Evolutionary conservation across 2,329 filamentous ascomycete species (phyloP), one percentile per base, ranked within the genome.

Genomic region (Aspergillus oerlinghausenensis): DNA sequence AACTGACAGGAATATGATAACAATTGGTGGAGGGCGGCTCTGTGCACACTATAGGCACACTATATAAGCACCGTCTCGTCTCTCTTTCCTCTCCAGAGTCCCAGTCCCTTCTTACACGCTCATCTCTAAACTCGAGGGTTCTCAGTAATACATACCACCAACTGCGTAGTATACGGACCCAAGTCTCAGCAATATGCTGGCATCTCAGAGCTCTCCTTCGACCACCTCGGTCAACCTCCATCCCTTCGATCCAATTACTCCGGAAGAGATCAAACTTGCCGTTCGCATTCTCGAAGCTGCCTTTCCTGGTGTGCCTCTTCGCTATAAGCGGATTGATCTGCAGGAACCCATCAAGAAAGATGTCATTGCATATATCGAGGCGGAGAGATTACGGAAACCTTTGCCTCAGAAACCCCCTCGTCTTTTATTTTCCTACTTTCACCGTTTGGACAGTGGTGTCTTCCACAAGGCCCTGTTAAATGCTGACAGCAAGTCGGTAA

Each of bases 271-370:
- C 43, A 65, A 67, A 55, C 60, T 75, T 38, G 73, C 68, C 11
- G 68, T 67, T 6, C 68, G 69, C 50, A 65, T 76, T 49, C 60
- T 76, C 10, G 69, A 74, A 57, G 63, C 66, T 11, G 63, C 70
- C 7, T 73, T 75, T 43, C 69, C 72, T 1, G 70, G 69, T 3
- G 67, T 74, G 2, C 48, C 63, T n/a, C 62, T 79, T 26, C 72
- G 76, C 29, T 86, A 84, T 78, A 89, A 90, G 72, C 82, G 82
- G 60, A 81, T 90, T 50, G 88, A 84, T 11, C 76, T 88, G 4
- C 80, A 86, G 52, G 85, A 88, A 63, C 86, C 86, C 11, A 77
- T 79, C 38, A 89, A 88, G 76, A 75, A 74, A 21, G 77, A 83
- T 65, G 77, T 80, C 62, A 65, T 85, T 17, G 78, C 80, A 50